phyloP scores from a whole-genome alignment of 371 early-diverging fungal species.

The Circinella umbellata region DNA sequence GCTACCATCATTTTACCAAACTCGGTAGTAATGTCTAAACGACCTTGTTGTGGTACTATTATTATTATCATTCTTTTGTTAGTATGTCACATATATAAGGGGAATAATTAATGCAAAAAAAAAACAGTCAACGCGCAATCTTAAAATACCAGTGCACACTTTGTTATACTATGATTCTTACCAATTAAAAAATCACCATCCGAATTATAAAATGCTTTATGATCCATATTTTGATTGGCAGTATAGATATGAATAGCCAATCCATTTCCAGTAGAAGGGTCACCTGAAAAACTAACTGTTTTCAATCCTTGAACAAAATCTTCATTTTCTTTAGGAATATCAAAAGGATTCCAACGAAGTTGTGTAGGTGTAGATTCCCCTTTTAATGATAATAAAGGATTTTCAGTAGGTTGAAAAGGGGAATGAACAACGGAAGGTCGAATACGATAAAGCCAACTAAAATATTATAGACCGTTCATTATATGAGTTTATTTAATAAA shows the following conservation, averaged over 20 bases:
- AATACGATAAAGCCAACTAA: conserved; percentile 95
- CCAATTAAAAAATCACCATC: conserved; percentile 95
- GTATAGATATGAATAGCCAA: conserved; percentile 87
- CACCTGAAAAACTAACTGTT: conserved; percentile 91
- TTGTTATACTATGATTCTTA: too few species aligned
- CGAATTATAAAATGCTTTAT: conserved; percentile 82
- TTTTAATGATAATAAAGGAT: conserved; percentile 52
- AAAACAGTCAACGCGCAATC: not conserved
- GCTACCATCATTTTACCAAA: conserved; percentile 84
- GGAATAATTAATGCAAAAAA: not conserved
- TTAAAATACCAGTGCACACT: too few species aligned
- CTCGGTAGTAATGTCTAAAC: conserved; percentile 90
- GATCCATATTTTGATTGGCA: conserved; percentile 79
- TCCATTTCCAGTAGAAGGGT: conserved; percentile 78
- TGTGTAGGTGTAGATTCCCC: conserved; percentile 82
- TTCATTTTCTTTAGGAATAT: conserved; percentile 57
- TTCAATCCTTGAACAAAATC: conserved; percentile 88
- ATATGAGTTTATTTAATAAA: too few species aligned
- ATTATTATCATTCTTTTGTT: not conserved
- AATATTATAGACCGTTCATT: not conserved
- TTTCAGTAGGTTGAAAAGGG: conserved; percentile 64
- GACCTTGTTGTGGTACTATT: conserved; percentile 92
- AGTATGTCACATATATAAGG: too few species aligned
- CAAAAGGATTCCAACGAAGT: conserved; percentile 94
- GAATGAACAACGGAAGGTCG: conserved; percentile 90